phyloP scores from a whole-genome alignment of 305 asterid genomes.

The Andrographis paniculata region DNA sequence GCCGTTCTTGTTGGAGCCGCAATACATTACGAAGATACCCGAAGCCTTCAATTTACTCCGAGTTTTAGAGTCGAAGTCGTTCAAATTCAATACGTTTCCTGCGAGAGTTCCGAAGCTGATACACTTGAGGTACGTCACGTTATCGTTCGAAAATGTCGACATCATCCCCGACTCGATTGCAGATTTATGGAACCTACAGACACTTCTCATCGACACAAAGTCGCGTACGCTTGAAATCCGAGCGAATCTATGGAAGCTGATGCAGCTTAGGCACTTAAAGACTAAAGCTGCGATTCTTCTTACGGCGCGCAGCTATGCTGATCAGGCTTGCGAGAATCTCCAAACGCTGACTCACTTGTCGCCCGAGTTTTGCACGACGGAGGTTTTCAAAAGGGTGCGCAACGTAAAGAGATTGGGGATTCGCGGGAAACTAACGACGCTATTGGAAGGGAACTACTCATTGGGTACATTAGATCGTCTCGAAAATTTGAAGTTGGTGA shows the following conservation, averaged over 20 bases:
- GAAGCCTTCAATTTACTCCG: constrained; percentile 23
- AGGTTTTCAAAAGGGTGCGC: constrained; percentile 15
- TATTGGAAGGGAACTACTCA: background rate
- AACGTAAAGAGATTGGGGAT: constrained; percentile 34
- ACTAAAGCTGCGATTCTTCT: constrained; percentile 23
- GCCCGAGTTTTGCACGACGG: constrained; percentile 12
- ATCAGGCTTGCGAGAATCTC: constrained; percentile 18
- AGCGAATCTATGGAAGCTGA: constrained; percentile 31
- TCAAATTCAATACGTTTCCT: constrained; percentile 25
- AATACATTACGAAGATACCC: constrained; percentile 7
- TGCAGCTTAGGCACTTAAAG: constrained; percentile 27
- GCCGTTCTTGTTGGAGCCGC: background rate
- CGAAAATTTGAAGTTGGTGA: constrained; percentile 34
- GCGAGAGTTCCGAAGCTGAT: constrained; percentile 14
- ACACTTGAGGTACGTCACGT: constrained; percentile 28
- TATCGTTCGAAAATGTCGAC: constrained; percentile 7
- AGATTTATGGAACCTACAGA: constrained; percentile 28
- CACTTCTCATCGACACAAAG: constrained; percentile 19
- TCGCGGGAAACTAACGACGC: constrained; percentile 16
- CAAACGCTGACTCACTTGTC: constrained; percentile 25
- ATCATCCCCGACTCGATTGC: constrained; percentile 21
- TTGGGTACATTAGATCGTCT: constrained; percentile 15
- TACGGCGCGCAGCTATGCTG: background rate
- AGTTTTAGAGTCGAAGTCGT: constrained; percentile 25
- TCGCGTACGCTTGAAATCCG: constrained; percentile 13